Evolutionary conservation across 2,329 filamentous ascomycete species (phyloP).

Genomic region (Fusarium xyrophilum): DNA sequence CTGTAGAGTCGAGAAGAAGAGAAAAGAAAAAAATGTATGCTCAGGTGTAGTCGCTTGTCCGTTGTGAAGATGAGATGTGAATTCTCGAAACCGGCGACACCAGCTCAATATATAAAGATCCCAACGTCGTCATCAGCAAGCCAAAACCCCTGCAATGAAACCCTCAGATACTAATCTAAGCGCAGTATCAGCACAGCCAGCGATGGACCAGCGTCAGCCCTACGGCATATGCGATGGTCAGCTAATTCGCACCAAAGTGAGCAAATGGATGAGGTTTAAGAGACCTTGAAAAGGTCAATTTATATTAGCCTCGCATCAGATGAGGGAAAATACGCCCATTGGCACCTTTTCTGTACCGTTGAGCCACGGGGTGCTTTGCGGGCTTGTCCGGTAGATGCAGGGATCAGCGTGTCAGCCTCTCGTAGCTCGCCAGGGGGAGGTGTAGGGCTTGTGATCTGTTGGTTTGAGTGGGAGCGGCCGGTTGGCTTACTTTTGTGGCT

Average conservation of each 20-base stretch:
- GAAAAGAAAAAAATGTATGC: fast-evolving
- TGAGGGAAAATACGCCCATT: too few relatives aligned
- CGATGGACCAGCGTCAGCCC: neutral
- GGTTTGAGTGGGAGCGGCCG: neutral
- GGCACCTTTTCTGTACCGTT: neutral
- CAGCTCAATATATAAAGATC: neutral
- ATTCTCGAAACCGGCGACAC: neutral
- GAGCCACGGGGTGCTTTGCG: neutral
- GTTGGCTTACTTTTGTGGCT: neutral
- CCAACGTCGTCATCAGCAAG: neutral
- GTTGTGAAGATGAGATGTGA: neutral
- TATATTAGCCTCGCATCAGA: too few relatives aligned
- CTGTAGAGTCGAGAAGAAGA: neutral
- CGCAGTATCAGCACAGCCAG: neutral
- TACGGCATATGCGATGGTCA: too few relatives aligned
- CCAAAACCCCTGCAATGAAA: neutral
- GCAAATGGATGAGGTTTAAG: too few relatives aligned
- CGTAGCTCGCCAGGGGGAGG: neutral
- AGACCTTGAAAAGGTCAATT: too few relatives aligned
- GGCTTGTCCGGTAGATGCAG: neutral
- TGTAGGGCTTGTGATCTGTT: neutral
- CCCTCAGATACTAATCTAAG: neutral
- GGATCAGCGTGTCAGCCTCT: neutral
- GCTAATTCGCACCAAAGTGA: too few relatives aligned
- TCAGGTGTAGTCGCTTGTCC: neutral